Evolutionary conservation across 345 rosid species (phyloP).

Genomic region (Hevea brasiliensis): DNA sequence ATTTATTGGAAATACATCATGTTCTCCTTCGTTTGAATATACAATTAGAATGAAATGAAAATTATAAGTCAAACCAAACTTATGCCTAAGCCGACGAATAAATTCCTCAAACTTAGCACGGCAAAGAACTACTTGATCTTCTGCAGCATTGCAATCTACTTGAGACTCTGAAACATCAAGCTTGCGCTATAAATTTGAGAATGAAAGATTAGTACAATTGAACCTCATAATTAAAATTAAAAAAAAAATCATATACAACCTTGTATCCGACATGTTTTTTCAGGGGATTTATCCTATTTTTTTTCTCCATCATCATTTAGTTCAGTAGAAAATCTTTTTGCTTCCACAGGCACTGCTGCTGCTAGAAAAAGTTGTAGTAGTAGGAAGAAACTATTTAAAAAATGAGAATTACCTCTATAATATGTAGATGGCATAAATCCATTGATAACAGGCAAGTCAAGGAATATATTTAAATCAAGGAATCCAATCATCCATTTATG

Average conservation of each 20-base stretch:
- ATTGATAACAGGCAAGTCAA: too few species aligned
- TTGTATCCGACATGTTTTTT: conserved; percentile 48
- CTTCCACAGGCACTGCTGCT: conserved; percentile 68
- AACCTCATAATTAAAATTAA: conserved; percentile 13
- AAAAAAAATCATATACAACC: conserved; percentile 42
- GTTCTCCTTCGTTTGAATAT: neutral
- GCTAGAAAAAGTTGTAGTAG: conserved; percentile 52
- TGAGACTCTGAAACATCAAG: conserved; percentile 42
- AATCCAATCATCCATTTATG: neutral
- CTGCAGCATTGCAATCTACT: conserved; percentile 24
- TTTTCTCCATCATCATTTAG: conserved; percentile 35
- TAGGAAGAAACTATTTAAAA: neutral
- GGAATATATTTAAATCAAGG: neutral
- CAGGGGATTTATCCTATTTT: conserved; percentile 17
- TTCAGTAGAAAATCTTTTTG: conserved; percentile 61
- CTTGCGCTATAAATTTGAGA: conserved; percentile 52
- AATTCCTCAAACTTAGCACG: conserved; percentile 87
- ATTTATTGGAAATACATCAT: neutral
- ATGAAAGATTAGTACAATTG: conserved; percentile 20
- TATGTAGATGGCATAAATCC: too few species aligned
- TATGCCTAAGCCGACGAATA: conserved; percentile 64
- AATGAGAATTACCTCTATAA: neutral
- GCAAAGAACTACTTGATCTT: conserved; percentile 55
- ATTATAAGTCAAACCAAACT: conserved; percentile 47
- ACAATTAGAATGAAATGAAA: neutral